Evolutionary conservation across 352 stramenopile species (phyloP), one percentile per base, ranked within the genome.

Genomic region (Lagenidium giganteum): DNA sequence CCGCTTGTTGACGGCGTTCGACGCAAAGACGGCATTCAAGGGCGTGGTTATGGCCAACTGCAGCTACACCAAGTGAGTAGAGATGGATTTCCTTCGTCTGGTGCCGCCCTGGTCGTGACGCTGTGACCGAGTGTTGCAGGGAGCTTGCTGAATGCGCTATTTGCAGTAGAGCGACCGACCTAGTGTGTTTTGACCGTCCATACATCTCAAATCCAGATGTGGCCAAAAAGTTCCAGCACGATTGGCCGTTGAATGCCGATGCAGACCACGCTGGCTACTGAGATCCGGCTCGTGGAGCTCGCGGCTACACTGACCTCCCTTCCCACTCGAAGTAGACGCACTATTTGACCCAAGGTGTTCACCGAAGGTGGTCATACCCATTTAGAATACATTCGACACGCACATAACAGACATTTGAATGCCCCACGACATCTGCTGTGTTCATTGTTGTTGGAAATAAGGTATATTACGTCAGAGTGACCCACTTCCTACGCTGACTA

Each of bases 201-300:
- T 76, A 64, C 49, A 74, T 76, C 41, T 55, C 58, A 16, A 77
- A 74, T 37, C 65, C 63, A 25, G 63, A 75, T 36, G 31, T 76
- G n/a, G 51, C 51, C 3, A 29, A 61, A 28, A 45, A 58, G 5
- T 42, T 76, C 30, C 29, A 58, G 32, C 36, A 67, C 29, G 42
- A 51, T 18, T 36, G 47, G 18, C 40, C 61, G 26, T 35, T 76
- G 12, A 68, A 57, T 70, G 49, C 53, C 52, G 56, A 33, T 45
- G 31, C 31, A 5, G 14, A 14, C 0, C 42, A 33, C 26, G 30
- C 41, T 9, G 21, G 14, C 22, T 16, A 39, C 12, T 16, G 18
- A 5, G 33, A 42, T 25, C 17, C n/a, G 4, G 33, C 37, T 9
- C 31, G 36, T 17, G 42, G 21, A 4, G 16, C 13, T 5, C 31